phyloP scores from a whole-genome alignment of 2,329 filamentous ascomycete species.

The Tolypocladium ovalisporum region DNA sequence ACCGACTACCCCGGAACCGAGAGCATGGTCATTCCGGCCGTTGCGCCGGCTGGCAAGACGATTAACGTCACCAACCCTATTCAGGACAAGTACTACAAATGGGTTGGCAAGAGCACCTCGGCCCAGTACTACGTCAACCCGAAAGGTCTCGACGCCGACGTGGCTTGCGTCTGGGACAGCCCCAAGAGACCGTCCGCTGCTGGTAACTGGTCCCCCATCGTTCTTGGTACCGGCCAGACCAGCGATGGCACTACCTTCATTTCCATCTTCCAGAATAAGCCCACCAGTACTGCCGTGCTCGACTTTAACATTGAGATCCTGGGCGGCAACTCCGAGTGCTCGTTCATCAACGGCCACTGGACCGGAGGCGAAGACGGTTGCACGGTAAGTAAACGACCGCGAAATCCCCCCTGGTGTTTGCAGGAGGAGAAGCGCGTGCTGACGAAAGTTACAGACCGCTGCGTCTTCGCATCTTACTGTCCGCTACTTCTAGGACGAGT shows the following conservation, averaged over 20 bases:
- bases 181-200: constrained; percentile 36
- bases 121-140: constrained; percentile 98
- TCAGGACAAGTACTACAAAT: constrained; percentile 62
- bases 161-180: constrained; percentile 68
- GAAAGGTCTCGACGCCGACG: constrained; percentile 50
- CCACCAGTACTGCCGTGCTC: constrained; percentile 58
- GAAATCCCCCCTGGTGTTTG: background rate
- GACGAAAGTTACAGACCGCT: constrained; percentile 24
- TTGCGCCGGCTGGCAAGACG: constrained; percentile 46
- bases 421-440: background rate
- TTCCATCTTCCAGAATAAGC: constrained; percentile 74
- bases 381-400: constrained; percentile 53
- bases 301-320: constrained; percentile 69
- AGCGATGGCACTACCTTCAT: constrained; percentile 58
- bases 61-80: constrained; percentile 66
- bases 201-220: constrained; percentile 82
- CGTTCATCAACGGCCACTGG: constrained; percentile 54
- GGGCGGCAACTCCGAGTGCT: constrained; percentile 50
- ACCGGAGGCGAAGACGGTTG: constrained; percentile 52
- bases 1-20: constrained; percentile 95
- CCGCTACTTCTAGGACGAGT: constrained; percentile 26
- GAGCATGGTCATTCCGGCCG: constrained; percentile 70
- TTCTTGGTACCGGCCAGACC: constrained; percentile 69
- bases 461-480: constrained; percentile 28
- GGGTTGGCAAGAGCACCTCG: constrained; percentile 64